Evolutionary conservation across 345 rosid genomes (phyloP).

Genomic region (Hibiscus syriacus): DNA sequence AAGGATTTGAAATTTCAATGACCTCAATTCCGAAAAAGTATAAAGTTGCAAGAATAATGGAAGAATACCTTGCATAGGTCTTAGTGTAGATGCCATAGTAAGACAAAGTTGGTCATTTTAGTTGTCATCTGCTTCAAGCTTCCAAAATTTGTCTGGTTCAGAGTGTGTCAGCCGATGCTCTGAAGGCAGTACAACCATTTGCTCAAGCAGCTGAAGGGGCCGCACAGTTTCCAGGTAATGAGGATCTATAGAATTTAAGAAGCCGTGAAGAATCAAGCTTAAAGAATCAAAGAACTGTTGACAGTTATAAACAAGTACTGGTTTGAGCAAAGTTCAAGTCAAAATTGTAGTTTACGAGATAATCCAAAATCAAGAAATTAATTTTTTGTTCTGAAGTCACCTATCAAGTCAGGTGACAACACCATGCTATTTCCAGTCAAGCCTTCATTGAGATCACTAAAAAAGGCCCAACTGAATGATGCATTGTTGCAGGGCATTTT

Average conservation of each 20-base stretch:
- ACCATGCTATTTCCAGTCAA: background rate
- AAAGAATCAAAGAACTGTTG: background rate
- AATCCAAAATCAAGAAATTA: background rate
- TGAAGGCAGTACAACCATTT: constrained; percentile 94
- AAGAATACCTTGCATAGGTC: constrained; percentile 52
- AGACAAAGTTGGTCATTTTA: constrained; percentile 63
- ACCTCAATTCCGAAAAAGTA: background rate
- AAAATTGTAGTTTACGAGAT: background rate
- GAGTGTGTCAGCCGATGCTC: constrained; percentile 90
- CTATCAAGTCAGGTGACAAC: background rate
- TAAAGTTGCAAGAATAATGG: constrained; percentile 4
- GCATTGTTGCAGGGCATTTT: background rate
- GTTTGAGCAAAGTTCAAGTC: constrained; percentile 6
- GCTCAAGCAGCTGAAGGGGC: constrained; percentile 93
- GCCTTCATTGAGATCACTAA: background rate
- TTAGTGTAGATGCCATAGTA: constrained; percentile 50
- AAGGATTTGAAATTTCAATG: background rate
- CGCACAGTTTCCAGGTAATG: constrained; percentile 88
- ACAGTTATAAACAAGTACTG: background rate
- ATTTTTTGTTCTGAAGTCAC: background rate
- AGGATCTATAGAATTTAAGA: constrained; percentile 39
- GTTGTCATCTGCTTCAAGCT: constrained; percentile 61
- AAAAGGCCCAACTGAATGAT: background rate
- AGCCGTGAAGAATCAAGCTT: constrained; percentile 12
- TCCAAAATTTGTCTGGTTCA: constrained; percentile 64